Conservation (phyloP, 345 rosid genomes). For the Gossypium rotundifolium region DNA sequence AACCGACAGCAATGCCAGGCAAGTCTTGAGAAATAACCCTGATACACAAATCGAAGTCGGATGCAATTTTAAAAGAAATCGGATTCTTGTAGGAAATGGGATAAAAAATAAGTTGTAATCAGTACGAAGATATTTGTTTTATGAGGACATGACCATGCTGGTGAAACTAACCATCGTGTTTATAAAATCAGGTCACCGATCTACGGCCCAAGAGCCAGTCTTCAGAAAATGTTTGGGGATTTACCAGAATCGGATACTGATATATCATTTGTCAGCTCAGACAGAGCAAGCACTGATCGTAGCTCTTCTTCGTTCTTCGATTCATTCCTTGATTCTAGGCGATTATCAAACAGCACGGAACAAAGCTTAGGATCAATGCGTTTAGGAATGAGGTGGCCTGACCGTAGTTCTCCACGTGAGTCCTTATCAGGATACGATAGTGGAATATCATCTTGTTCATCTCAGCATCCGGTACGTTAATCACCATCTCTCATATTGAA, state of each 20-base stretch:
- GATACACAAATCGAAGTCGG: not conserved
- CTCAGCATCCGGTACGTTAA: constrained; percentile 47
- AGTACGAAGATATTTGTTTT: not conserved
- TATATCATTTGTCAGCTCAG: constrained; percentile 79
- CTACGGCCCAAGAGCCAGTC: constrained; percentile 27
- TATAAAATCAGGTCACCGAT: constrained; percentile 48
- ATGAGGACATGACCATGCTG: not conserved
- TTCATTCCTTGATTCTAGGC: constrained; percentile 34
- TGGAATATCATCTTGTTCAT: constrained; percentile 38
- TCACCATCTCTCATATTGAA: not conserved
- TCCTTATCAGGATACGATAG: constrained; percentile 45
- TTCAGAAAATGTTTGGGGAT: constrained; percentile 33
- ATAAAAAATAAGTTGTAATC: too few relatives aligned
- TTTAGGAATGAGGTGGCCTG: constrained; percentile 39
- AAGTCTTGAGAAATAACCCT: constrained; percentile 10
- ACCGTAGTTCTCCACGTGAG: constrained; percentile 36
- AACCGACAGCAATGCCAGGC: constrained; percentile 50
- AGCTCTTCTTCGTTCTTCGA: constrained; percentile 43
- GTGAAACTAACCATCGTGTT: constrained; percentile 4
- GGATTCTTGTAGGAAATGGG: too few relatives aligned
- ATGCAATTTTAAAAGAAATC: not conserved
- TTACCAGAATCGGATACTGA: constrained; percentile 59
- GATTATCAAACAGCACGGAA: constrained; percentile 53
- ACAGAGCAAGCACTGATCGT: constrained; percentile 62
- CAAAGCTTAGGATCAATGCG: constrained; percentile 53